A percentile compares a stretch with the other conserved stretches of the same genome.
phyloP scores from a whole-genome alignment of 177 flowering plant species.

The Telopea speciosissima region DNA sequence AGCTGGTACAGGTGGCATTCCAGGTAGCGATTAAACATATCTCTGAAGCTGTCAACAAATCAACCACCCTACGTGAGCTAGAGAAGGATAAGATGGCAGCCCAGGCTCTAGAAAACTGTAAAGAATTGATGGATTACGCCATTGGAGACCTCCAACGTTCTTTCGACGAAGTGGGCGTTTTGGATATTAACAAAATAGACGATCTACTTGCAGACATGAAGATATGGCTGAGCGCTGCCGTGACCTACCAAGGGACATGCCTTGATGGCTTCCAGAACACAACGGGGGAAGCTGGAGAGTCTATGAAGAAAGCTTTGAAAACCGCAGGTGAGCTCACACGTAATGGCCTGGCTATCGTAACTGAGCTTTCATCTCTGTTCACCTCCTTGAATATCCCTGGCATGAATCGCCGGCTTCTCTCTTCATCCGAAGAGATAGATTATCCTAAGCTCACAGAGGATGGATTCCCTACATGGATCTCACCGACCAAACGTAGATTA shows the following conservation, averaged over 20 bases:
- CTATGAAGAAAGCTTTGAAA: slow-evolving; percentile 25
- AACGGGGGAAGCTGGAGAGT: slow-evolving; percentile 16
- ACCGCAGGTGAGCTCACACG: slow-evolving; percentile 31
- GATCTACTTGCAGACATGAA: slow-evolving; percentile 24
- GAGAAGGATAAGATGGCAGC: slow-evolving; percentile 26
- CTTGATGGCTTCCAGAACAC: slow-evolving; percentile 43
- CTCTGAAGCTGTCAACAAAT: slow-evolving; percentile 21
- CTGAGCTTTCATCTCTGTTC: slow-evolving; percentile 26
- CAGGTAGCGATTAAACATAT: slow-evolving; percentile 25
- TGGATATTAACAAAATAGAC: slow-evolving; percentile 20
- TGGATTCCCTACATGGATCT: slow-evolving; percentile 24
- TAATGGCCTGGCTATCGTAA: slow-evolving; percentile 47
- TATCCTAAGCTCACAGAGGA: background rate
- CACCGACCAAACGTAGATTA: slow-evolving; percentile 10
- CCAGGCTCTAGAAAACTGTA: slow-evolving; percentile 31
- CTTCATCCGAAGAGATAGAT: background rate
- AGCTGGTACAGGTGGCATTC: slow-evolving; percentile 36
- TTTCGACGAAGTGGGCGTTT: slow-evolving; percentile 15
- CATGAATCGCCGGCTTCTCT: slow-evolving; percentile 22
- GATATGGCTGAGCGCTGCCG: slow-evolving; percentile 39
- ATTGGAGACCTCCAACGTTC: slow-evolving; percentile 37
- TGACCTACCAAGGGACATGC: slow-evolving; percentile 45
- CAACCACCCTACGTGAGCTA: slow-evolving; percentile 25
- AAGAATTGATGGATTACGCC: slow-evolving; percentile 36
- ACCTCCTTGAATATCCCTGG: slow-evolving; percentile 10